Base-by-base conservation (phyloP, 2,329 filamentous ascomycete genomes). In the Cladosporium sphaerospermum region DNA sequence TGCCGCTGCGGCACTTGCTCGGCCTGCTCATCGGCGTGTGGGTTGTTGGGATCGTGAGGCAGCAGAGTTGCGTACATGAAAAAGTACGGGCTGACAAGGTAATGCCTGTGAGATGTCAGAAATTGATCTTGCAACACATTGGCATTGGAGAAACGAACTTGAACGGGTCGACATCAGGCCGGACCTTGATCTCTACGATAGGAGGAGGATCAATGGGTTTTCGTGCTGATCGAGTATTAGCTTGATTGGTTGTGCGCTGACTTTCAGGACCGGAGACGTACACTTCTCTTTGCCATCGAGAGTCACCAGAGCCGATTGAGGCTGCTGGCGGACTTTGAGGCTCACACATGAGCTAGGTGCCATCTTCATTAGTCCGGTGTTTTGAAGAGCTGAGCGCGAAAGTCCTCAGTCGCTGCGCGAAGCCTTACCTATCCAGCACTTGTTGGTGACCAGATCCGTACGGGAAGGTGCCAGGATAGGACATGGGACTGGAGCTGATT, bases 131-230 rank as follows among this genome's bases (percentile, higher is more conserved):
- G 8, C 10, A 1, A 1, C n/a, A 39, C 11, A 14, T 39, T 16
- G 36, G 3, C 16, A 9, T n/a, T 39, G 16, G 7, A 2, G 23
- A 28, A 28, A 53, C 54, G 10, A 18, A 56, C 54, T 51, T 53
- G 44, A 28, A 43, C 32, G 50, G 42, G 44, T 56, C 54, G n/a
- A 53, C 39, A 43, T 71, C 14, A 78, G 75, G 65, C 82, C 81
- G 46, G 53, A 83, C 80, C 69, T 71, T 70, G 44, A 95, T 77
- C 71, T 92, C 84, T 43, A 95, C 75, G 61, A 95, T 88, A 40
- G 89, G 89, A 10, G 89, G 89, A 48, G 91, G 89, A 67, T 96
- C 89, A 63, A 96, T 82, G 7, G 89, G 88, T 69, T 95, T 95
- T 60, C 89, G 84, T 64, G 88, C 86, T 88, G 40, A 45, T 31